These are phyloP conservation scores for Tolypocladium cylindrosporum DNA, from an alignment of 2,329 filamentous ascomycete species.

Conservation along the genomic window DNA sequence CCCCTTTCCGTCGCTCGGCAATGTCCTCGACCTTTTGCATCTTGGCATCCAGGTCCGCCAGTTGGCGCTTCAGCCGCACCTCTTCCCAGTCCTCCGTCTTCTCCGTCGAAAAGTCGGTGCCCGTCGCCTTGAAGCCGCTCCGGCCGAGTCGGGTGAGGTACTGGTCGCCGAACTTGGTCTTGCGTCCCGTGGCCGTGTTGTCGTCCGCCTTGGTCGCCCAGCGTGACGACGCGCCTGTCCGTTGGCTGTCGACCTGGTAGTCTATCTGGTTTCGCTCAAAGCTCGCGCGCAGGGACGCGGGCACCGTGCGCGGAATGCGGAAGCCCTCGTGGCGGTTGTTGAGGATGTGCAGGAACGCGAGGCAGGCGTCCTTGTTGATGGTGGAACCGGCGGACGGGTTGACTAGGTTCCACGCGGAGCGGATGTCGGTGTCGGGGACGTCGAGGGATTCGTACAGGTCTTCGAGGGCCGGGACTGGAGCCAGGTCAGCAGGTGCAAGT, in stretches of 20 bases:
- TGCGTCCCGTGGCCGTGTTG: conserved; percentile 73
- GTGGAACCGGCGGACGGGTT: conserved; percentile 76
- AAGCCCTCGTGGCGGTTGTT: conserved; percentile 93
- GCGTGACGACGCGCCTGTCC: conserved; percentile 52
- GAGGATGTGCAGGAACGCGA: conserved; percentile 93
- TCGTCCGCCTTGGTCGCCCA: conserved; percentile 77
- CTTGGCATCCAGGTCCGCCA: conserved; percentile 81
- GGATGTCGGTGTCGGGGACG: conserved; percentile 67
- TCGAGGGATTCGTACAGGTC: conserved; percentile 77
- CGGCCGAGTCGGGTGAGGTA: conserved; percentile 88
- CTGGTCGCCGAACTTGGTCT: conserved; percentile 95
- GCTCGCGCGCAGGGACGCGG: conserved; percentile 77
- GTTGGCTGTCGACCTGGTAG: conserved; percentile 78
- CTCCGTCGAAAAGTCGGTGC: conserved; percentile 81
- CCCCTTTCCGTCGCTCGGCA: conserved; percentile 52
- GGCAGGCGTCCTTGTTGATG: conserved; percentile 89
- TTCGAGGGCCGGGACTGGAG: conserved; percentile 62
- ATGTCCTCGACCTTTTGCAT: conserved; percentile 72
- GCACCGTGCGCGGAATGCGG: conserved; percentile 84
- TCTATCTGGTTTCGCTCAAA: conserved; percentile 97
- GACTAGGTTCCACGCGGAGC: conserved; percentile 93
- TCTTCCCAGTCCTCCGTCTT: conserved; percentile 97
- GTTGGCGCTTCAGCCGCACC: conserved; percentile 85
- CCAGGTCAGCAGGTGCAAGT: background rate
- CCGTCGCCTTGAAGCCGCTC: conserved; percentile 67